A percentile compares a stretch with the other conserved stretches of the same genome.
These are phyloP conservation scores for Cyberlindnera misumaiensis DNA, from an alignment of 805 yeast genomes.

Conservation along the genomic window DNA sequence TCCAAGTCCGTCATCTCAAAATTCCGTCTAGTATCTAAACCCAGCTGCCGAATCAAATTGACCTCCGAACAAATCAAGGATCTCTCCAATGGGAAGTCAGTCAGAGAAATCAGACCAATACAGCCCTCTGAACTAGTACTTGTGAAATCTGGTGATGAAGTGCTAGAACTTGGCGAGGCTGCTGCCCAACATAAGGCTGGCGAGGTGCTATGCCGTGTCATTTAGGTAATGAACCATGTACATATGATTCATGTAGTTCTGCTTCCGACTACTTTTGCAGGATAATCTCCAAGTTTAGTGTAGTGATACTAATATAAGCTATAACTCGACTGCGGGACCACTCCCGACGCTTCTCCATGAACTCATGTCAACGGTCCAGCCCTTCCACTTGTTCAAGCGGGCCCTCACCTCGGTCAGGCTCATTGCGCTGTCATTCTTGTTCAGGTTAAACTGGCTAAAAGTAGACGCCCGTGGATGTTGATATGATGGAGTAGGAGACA, in stretches of 20 bases:
- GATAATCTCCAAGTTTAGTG: background rate
- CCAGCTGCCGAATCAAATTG: conserved; percentile 69
- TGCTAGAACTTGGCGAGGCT: conserved; percentile 82
- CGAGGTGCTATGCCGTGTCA: conserved; percentile 72
- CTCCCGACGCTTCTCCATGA: conserved; percentile 67
- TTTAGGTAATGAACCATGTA: conserved; percentile 27
- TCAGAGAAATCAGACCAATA: conserved; percentile 70
- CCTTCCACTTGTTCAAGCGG: conserved; percentile 64
- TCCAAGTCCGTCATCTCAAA: conserved; percentile 69
- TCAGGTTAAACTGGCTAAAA: conserved; percentile 14
- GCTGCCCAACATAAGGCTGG: conserved; percentile 66
- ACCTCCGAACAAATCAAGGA: conserved; percentile 57
- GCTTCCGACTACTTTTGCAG: background rate
- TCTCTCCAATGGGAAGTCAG: conserved; percentile 68
- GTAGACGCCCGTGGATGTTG: conserved; percentile 9
- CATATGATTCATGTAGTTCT: conserved; percentile 1
- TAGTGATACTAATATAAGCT: background rate
- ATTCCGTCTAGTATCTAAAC: conserved; percentile 73
- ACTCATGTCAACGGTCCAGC: conserved; percentile 85
- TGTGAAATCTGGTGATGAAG: conserved; percentile 41
- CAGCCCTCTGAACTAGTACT: conserved; percentile 88
- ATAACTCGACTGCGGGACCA: conserved; percentile 36
- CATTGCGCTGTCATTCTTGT: conserved; percentile 21
- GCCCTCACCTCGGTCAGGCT: conserved; percentile 47
- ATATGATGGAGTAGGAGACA: conserved; percentile 19